Base-by-base conservation (phyloP, 345 rosid genomes). In the Theobroma cacao region DNA sequence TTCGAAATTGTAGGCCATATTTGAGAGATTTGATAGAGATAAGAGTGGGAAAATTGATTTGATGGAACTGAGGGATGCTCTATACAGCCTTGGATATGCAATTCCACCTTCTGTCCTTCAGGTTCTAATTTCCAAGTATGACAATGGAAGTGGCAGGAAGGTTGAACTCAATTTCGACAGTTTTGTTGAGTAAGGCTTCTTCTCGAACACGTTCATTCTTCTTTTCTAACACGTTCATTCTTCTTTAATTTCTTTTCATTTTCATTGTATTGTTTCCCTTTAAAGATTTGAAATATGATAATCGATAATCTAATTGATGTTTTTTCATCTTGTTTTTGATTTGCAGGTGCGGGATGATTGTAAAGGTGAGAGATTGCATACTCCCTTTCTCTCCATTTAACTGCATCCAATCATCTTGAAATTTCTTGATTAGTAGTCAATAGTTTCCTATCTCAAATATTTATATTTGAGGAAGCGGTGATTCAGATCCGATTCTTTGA, bases 301-400 rank as follows among this genome's bases (percentile, higher is more conserved):
- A 28, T 72, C 1, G 26, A 47, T 30, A 9, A 7, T 58, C 43
- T 18, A 38, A 63, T 62, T 36, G 41, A 7, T 61, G 45, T 26
- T 65, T 72, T 45, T 15, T 20, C 18, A 13, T 65, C 36, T 67
- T 75, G 5, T 55, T 15, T 75, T 82, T 41, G 65, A 79, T 71
- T 26, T 80, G 88, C 90, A 93, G 96, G 74, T 91, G 92, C 18
- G 93, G 94, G 74, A 80, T 90, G 91, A 89, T 90, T 78, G 80
- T 93, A 28, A 91, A 90, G 98, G 97, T 91, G 77, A 73, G 84
- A 72, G 83, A 75, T 45, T 28, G 1, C 34, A 15, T n/a, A 36
- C 52, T 36, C 8, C 65, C 22, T 65, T 6, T 36, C 5, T 38
- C 40, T 56, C 59, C 61, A 7, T 26, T 24, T 28, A 63, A 74